Base-by-base conservation (phyloP, 345 rosid genomes). In the Camelina sativa region DNA sequence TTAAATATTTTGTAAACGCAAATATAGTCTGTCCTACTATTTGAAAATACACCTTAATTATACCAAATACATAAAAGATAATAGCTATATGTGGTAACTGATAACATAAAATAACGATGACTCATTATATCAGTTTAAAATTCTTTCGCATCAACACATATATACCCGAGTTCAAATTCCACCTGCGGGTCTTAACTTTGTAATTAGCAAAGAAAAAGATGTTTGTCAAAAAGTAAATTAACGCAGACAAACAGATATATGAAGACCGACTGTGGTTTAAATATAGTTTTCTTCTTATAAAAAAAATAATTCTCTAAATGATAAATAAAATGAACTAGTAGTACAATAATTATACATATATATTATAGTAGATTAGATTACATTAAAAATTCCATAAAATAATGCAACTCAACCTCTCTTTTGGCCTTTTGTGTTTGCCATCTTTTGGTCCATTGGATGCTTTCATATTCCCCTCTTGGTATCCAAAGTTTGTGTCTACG, bases 401-500 rank as follows among this genome's bases (percentile, higher is more conserved):
- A 72, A 82, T 71, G 78, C 65, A 61, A 75, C 74, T 64, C 80
- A 85, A 81, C 86, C 74, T 66, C 56, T 80, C 79, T 78, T 85
- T 83, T 83, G 88, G 82, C 82, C 52, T 61, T 62, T 67, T 81
- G 82, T 77, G 80, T 78, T 83, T 81, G 73, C 69, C 77, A 76
- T 71, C 76, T 77, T 67, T 58, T 34, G 66, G 61, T 72, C 55
- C 74, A 72, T 61, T 77, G 51, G 82, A 85, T 83, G 62, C 86
- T 76, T 73, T 77, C 77, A 53, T 69, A 63, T 76, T 47, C 71
- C 67, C 68, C 57, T 73, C 61, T 74, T 70, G 82, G 86, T 72
- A 85, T 83, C 88, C 85, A 68, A 83, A 72, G 85, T 79, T 62
- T 74, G 67, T 72, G 72, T 76, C 75, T 62, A 71, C 48, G 65